Evolutionary conservation across 2,329 filamentous ascomycete genomes (phyloP).

Genomic region (Ophiocordyceps robertsii): DNA sequence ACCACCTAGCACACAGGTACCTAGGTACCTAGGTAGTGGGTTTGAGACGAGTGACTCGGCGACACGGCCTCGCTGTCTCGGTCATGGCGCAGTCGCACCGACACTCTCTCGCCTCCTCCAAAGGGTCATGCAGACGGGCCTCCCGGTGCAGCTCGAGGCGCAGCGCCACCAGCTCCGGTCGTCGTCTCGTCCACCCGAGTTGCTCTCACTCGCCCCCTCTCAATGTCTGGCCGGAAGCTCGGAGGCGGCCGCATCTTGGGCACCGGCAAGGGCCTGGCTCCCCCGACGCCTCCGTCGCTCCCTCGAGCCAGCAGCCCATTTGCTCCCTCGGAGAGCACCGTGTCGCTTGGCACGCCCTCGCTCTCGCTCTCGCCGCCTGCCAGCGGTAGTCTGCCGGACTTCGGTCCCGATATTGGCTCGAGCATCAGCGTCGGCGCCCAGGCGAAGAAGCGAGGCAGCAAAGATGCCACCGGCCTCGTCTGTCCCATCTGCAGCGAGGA

Average conservation of each 20-base stretch:
- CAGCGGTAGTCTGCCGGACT: conserved; percentile 51
- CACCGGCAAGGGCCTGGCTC: conserved; percentile 69
- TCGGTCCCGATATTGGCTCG: conserved; percentile 66
- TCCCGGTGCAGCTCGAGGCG: conserved; percentile 15
- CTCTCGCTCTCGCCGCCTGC: conserved; percentile 39
- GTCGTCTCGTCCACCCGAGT: conserved; percentile 14
- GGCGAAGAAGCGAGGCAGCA: conserved; percentile 38
- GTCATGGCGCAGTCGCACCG: not conserved
- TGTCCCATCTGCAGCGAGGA: conserved; percentile 98
- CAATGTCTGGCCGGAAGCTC: conserved; percentile 75
- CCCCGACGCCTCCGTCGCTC: conserved; percentile 32
- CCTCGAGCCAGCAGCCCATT: conserved; percentile 35
- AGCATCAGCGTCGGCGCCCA: conserved; percentile 56
- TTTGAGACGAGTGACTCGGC: not conserved
- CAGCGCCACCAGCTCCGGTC: conserved; percentile 17
- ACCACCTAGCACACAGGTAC: too few species aligned
- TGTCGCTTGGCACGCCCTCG: conserved; percentile 61
- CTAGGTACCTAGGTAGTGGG: too few species aligned
- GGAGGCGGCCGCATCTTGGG: conserved; percentile 87
- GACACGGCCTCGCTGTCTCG: too few species aligned
- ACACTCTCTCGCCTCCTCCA: not conserved
- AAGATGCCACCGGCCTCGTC: conserved; percentile 49
- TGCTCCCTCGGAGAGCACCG: conserved; percentile 53
- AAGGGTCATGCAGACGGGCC: conserved; percentile 3
- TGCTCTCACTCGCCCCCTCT: conserved; percentile 9